A percentile compares a stretch with the other conserved stretches of the same genome.
phyloP scores from a whole-genome alignment of 31 red algal genomes.

The Bonnemaisonia californica region DNA sequence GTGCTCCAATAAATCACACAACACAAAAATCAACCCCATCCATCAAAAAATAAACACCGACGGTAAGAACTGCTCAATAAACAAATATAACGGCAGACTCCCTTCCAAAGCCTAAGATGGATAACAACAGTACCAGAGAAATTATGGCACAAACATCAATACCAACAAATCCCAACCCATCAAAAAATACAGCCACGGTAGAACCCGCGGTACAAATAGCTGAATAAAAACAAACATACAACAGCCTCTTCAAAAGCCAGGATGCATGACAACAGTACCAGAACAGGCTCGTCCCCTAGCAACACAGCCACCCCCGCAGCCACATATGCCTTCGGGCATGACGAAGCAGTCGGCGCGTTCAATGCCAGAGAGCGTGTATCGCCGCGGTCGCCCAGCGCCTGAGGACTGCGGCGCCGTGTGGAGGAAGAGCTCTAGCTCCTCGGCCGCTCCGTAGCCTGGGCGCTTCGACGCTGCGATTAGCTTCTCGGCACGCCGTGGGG shows the following conservation, averaged over 20 bases:
- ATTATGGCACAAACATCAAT: no score
- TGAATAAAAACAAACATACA: no score
- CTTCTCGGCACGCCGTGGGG: neutral
- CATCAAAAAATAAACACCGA: no score
- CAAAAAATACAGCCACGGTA: no score
- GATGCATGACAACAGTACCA: neutral
- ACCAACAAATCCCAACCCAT: no score
- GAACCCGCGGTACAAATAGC: no score
- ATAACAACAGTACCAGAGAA: neutral
- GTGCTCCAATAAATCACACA: no score
- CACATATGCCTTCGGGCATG: slow-evolving; percentile 20
- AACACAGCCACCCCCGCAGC: slow-evolving; percentile 14
- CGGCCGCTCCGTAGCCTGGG: slow-evolving; percentile 13
- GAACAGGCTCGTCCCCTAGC: neutral
- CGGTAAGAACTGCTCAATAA: no score
- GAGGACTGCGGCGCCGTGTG: neutral
- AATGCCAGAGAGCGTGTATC: neutral
- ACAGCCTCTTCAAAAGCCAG: neutral
- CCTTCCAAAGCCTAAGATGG: neutral
- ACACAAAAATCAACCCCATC: no score
- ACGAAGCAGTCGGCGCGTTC: slow-evolving; percentile 23
- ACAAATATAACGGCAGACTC: no score
- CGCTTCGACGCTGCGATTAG: slow-evolving; percentile 10
- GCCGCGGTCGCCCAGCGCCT: neutral
- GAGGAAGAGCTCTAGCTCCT: slow-evolving; percentile 35